These are phyloP conservation scores for Mortierella sp. DNA, from an alignment of 371 early-diverging fungal species.

Conservation along the genomic window DNA sequence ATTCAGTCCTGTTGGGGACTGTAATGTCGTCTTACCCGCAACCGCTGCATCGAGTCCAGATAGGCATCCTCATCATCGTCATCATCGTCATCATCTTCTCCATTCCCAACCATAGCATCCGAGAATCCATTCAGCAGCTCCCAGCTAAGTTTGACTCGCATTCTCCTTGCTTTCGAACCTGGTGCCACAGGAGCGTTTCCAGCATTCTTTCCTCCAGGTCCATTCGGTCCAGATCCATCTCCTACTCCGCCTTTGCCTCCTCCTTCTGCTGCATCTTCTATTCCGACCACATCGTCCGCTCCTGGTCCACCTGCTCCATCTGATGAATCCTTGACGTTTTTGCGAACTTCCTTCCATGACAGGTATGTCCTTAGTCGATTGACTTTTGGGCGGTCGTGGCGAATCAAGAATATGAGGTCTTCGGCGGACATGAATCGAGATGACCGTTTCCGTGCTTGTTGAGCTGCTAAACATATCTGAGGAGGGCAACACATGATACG, in stretches of 20 bases:
- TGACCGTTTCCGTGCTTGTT: conserved; percentile 84
- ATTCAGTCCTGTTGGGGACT: no score
- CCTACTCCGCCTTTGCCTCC: conserved; percentile 33
- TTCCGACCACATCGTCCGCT: conserved; percentile 56
- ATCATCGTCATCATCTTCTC: conserved; percentile 85
- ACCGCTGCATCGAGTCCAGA: conserved; percentile 83
- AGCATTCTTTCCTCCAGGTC: conserved; percentile 76
- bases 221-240: conserved; percentile 53
- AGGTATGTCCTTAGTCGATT: conserved; percentile 90
- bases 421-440: conserved; percentile 89
- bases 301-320: conserved; percentile 59
- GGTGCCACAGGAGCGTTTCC: conserved; percentile 14
- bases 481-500: no score
- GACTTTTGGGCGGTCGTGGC: conserved; percentile 93
- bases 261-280: conserved; percentile 73
- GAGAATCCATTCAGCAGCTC: conserved; percentile 86
- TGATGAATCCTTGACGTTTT: conserved; percentile 81
- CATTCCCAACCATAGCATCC: conserved; percentile 75
- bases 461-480: conserved; percentile 86
- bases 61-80: conserved; percentile 90
- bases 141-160: conserved; percentile 91
- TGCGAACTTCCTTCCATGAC: conserved; percentile 96
- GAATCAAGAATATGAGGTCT: conserved; percentile 96
- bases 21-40: conserved; percentile 51
- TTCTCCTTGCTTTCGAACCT: conserved; percentile 59